Conservation (phyloP, 2,329 filamentous ascomycete genomes). For the Verticillium tricorpus region DNA sequence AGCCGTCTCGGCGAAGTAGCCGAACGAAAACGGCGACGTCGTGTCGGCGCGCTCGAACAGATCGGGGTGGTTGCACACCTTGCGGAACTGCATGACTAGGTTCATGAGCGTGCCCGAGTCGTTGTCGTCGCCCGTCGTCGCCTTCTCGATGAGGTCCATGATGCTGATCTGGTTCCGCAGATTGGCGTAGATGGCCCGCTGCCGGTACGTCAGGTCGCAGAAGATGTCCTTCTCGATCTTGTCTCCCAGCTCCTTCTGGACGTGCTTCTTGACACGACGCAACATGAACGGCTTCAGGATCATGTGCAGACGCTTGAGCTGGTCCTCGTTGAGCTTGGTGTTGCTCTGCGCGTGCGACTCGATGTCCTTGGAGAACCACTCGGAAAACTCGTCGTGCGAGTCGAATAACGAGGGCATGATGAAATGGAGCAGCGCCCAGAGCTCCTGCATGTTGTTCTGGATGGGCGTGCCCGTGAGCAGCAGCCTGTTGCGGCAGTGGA, state of each 20-base stretch:
- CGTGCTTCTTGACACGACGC: conserved; percentile 98
- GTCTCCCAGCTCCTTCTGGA: conserved; percentile 97
- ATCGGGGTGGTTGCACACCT: conserved; percentile 98
- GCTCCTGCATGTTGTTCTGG: conserved; percentile 99
- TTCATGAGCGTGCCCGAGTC: conserved; percentile 98
- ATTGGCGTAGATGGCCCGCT: conserved; percentile 88
- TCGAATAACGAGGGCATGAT: conserved; percentile 99
- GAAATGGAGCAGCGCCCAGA: conserved; percentile 97
- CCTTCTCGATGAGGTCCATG: conserved; percentile 97
- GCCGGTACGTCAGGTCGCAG: conserved; percentile 94
- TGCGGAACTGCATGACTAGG: conserved; percentile 98
- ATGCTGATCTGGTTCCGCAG: conserved; percentile 96
- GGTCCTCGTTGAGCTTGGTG: conserved; percentile 98
- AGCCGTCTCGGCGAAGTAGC: conserved; percentile 90
- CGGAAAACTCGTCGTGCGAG: conserved; percentile 86
- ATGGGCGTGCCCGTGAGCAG: conserved; percentile 95
- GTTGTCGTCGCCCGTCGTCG: conserved; percentile 86
- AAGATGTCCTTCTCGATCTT: conserved; percentile 97
- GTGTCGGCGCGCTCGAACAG: conserved; percentile 94
- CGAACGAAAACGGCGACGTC: conserved; percentile 75
- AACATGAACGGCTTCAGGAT: conserved; percentile 99
- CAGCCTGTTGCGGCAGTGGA: conserved; percentile 92
- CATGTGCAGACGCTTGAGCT: conserved; percentile 95
- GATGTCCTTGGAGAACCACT: conserved; percentile 94
- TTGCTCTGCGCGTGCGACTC: conserved; percentile 98